Conservation (phyloP, 495 filamentous ascomycete genomes). For the Trichoderma erinaceum region DNA sequence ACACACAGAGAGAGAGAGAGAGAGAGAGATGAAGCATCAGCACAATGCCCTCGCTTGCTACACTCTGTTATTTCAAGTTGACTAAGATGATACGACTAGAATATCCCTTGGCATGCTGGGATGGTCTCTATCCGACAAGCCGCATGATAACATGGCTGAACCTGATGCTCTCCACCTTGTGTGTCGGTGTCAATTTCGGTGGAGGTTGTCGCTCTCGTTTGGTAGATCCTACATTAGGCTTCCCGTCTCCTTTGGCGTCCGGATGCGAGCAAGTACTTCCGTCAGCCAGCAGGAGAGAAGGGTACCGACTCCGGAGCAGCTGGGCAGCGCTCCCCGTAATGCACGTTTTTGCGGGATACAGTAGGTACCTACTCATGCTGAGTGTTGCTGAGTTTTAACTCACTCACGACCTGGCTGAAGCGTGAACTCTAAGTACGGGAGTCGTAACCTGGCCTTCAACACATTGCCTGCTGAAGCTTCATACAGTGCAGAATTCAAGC, state of each 20-base stretch:
- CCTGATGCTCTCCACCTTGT: background rate
- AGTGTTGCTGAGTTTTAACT: background rate
- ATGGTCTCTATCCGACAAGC: background rate
- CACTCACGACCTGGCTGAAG: background rate
- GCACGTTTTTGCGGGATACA: constrained; percentile 4
- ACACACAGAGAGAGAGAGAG: too few species aligned
- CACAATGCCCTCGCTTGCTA: background rate
- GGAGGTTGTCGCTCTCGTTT: constrained; percentile 12
- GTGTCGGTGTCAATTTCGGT: constrained; percentile 9
- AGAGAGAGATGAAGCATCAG: background rate
- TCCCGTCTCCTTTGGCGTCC: constrained; percentile 8
- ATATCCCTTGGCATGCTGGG: background rate
- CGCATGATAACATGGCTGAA: background rate
- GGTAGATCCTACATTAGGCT: constrained; percentile 13
- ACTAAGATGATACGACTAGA: background rate
- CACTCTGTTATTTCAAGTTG: background rate
- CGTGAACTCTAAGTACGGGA: background rate
- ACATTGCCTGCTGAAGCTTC: background rate
- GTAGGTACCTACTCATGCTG: background rate
- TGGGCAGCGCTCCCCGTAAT: background rate
- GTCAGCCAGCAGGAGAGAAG: constrained; percentile 7
- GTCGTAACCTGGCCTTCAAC: background rate
- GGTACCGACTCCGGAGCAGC: constrained; percentile 10
- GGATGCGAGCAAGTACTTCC: constrained; percentile 11
- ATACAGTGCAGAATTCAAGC: background rate